Conservation (phyloP, 164 flowering plant species). For the Annona cherimola region DNA sequence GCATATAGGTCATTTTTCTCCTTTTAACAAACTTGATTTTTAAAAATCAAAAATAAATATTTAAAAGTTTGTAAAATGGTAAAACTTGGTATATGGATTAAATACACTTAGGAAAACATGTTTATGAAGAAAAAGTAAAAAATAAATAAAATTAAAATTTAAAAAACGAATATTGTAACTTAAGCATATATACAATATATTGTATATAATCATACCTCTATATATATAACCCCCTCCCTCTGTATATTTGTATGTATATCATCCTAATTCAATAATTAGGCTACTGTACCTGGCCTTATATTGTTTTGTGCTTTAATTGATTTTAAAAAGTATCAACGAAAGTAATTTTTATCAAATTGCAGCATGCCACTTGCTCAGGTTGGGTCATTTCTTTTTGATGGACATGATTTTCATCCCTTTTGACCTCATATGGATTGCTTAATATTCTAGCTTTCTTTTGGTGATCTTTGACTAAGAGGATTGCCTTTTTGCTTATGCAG, state of each 20-base stretch:
- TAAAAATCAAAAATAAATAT: no score
- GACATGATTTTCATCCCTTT: background rate
- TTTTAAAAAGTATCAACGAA: background rate
- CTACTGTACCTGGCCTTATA: background rate
- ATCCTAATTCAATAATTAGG: background rate
- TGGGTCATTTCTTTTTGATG: background rate
- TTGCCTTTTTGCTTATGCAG: constrained; percentile 32
- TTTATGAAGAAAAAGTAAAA: no score
- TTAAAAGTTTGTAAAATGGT: no score
- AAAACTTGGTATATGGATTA: no score
- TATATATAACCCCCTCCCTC: no score
- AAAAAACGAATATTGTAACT: no score
- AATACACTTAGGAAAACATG: no score
- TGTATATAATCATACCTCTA: no score
- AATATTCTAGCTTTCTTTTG: background rate
- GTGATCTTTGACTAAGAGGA: background rate
- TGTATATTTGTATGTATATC: background rate
- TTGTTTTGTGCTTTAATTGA: background rate
- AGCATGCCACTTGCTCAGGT: background rate
- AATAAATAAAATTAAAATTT: no score
- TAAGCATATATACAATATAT: no score
- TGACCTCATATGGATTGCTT: background rate
- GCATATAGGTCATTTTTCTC: no score
- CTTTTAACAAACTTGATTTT: no score
- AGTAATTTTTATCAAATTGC: background rate